These are phyloP conservation scores for Saturnispora mendoncae DNA, from an alignment of 805 yeast species.

Conservation along the genomic window DNA sequence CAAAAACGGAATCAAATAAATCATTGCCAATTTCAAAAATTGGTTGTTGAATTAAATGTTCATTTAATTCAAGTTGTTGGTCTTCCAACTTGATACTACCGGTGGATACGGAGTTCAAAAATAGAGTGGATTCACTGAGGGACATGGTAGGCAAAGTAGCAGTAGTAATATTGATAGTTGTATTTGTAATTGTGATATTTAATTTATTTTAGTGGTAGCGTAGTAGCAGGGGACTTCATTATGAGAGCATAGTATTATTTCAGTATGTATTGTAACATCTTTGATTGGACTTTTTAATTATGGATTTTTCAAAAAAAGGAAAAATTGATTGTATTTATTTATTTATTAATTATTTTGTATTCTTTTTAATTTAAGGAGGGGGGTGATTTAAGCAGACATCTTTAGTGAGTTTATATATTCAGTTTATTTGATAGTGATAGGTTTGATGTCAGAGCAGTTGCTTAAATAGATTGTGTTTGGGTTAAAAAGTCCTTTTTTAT, in stretches of 20 bases:
- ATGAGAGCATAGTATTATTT: not conserved
- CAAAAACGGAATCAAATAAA: slow-evolving; percentile 44
- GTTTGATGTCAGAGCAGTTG: slow-evolving; percentile 8
- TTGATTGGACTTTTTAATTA: not conserved
- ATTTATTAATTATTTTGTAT: slow-evolving; percentile 5
- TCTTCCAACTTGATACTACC: slow-evolving; percentile 2
- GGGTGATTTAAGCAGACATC: slow-evolving; percentile 11
- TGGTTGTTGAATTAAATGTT: slow-evolving; percentile 23
- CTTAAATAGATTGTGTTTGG: slow-evolving; percentile 3
- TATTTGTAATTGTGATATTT: too few relatives aligned
- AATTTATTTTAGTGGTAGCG: not conserved
- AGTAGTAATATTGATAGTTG: not conserved
- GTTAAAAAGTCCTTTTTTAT: slow-evolving; percentile 1
- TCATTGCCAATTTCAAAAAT: slow-evolving; percentile 47
- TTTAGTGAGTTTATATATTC: not conserved
- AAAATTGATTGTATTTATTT: slow-evolving; percentile 2
- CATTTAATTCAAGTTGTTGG: slow-evolving; percentile 1
- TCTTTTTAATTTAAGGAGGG: slow-evolving; percentile 1
- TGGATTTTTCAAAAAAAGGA: slow-evolving; percentile 8
- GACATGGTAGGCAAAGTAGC: slow-evolving; percentile 1
- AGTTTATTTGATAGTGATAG: not conserved
- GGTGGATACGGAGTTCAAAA: not conserved
- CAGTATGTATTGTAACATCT: not conserved
- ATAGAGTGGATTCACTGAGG: not conserved
- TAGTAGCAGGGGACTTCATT: not conserved